Percentiles rank a stretch among this genome's conserved stretches.
phyloP scores from a whole-genome alignment of 768 basidiomycete genomes.

The Lactarius hatsudake region DNA sequence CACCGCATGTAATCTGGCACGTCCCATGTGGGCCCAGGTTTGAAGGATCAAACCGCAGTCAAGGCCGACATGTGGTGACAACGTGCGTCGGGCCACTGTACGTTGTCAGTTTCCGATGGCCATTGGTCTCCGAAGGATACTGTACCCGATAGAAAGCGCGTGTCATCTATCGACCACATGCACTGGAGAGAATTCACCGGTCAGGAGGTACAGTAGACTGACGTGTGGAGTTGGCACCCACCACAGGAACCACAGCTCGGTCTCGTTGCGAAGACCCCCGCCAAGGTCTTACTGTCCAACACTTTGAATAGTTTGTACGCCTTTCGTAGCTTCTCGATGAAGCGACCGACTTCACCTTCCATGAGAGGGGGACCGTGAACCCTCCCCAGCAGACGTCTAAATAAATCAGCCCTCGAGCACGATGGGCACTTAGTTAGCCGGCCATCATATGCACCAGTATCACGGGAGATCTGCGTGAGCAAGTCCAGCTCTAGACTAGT shows the following conservation, averaged over 20 bases:
- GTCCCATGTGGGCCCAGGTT: not conserved
- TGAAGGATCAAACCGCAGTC: too few relatives aligned
- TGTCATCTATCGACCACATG: not conserved
- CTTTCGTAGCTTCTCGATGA: constrained; percentile 60
- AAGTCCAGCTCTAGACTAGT: constrained; percentile 74
- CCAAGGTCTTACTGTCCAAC: constrained; percentile 54
- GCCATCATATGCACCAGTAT: constrained; percentile 76
- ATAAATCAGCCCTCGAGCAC: not conserved
- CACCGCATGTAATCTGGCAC: not conserved
- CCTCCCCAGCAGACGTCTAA: constrained; percentile 91
- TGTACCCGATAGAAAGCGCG: too few relatives aligned
- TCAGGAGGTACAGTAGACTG: not conserved
- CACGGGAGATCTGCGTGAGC: constrained; percentile 58
- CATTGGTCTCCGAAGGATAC: not conserved
- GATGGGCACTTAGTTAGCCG: constrained; percentile 54
- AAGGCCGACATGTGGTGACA: too few relatives aligned
- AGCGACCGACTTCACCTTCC: constrained; percentile 56
- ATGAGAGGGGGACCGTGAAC: constrained; percentile 79
- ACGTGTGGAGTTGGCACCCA: constrained; percentile 37
- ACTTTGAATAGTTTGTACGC: constrained; percentile 43
- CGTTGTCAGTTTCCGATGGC: not conserved
- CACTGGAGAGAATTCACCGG: not conserved
- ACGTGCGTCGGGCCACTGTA: not conserved
- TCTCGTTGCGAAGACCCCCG: constrained; percentile 79
- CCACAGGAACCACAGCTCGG: constrained; percentile 80